Base-by-base conservation (phyloP, 495 filamentous ascomycete genomes). In the Penicillium arizonense region DNA sequence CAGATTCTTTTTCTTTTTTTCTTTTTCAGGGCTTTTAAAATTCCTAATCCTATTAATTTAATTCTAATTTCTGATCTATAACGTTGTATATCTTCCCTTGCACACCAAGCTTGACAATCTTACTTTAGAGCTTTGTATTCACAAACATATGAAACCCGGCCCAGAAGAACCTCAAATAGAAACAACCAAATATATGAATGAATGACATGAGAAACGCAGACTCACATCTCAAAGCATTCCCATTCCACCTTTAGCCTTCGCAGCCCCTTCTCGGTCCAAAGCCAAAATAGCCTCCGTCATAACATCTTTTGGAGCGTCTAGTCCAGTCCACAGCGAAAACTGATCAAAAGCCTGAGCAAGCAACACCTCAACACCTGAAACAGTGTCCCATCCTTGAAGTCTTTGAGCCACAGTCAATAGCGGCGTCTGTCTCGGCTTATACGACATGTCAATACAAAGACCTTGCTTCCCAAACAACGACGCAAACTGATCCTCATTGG, bases 271-370 rank as follows among this genome's bases (percentile, higher is more conserved):
- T n/a, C 23, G 32, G 44, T 60, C 60, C 30, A 57, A 50, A 1
- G 20, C 34, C 33, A 37, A 34, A 48, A 57, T 44, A 1, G 50
- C 53, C n/a, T 63, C 50, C 10, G 18, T 32, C 46, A 57, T 63
- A 16, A 42, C 34, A 21, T 54, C 34, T 11, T 33, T 53, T 0
- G 60, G 57, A 0, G 53, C 28, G 24, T 63, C 52, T 23, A 80
- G 69, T 3, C 83, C 85, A 1, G 85, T 86, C 73, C 88, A 87
- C 30, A 89, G 67, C 58, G 85, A 77, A 63, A 88, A 89, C 28
- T 87, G 85, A 42, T 85, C 86, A 67, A 83, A 87, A 11, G 80
- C 87, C 72, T 88, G 86, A 60, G 88, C 82, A 2, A 82, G 77
- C 13, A 91, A 72, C 5, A 91, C 79, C 57, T 89, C 87, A 14